Conservation (phyloP, 2,329 filamentous ascomycete species). For the Alternaria tenuissima region DNA sequence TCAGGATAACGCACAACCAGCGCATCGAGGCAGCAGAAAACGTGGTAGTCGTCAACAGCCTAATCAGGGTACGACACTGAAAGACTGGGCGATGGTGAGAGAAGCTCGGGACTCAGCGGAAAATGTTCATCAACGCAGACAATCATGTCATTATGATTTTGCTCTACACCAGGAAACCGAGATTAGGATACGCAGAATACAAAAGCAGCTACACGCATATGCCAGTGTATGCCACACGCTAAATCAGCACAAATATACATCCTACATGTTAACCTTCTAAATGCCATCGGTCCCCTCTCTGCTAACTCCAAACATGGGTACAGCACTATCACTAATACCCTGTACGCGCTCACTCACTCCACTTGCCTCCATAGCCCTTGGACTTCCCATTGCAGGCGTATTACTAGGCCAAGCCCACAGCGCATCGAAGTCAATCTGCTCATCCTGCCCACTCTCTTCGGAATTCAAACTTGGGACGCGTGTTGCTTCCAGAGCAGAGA, state of each 20-base stretch:
- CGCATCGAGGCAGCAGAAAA: neutral
- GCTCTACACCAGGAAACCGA: neutral
- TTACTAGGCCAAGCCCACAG: conserved; percentile 53
- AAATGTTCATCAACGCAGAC: neutral
- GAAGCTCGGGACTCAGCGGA: neutral
- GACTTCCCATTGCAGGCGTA: conserved; percentile 44
- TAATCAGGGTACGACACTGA: neutral
- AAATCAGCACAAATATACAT: neutral
- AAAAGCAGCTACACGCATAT: neutral
- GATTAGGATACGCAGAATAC: neutral
- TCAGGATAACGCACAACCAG: too few relatives aligned
- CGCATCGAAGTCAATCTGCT: conserved; percentile 54
- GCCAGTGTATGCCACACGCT: neutral
- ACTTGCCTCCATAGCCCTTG: conserved; percentile 22
- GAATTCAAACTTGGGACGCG: conserved; percentile 43
- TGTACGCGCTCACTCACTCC: conserved; percentile 39
- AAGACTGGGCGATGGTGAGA: neutral
- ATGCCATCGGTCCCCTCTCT: neutral
- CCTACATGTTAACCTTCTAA: neutral
- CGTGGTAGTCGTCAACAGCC: neutral
- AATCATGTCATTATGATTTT: neutral
- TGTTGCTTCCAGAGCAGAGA: conserved; percentile 47
- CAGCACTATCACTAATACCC: conserved; percentile 11
- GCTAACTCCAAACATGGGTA: conserved; percentile 43
- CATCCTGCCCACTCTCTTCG: conserved; percentile 48